phyloP scores from a whole-genome alignment of 2,329 filamentous ascomycete genomes.

The Blastomyces gilchristii region DNA sequence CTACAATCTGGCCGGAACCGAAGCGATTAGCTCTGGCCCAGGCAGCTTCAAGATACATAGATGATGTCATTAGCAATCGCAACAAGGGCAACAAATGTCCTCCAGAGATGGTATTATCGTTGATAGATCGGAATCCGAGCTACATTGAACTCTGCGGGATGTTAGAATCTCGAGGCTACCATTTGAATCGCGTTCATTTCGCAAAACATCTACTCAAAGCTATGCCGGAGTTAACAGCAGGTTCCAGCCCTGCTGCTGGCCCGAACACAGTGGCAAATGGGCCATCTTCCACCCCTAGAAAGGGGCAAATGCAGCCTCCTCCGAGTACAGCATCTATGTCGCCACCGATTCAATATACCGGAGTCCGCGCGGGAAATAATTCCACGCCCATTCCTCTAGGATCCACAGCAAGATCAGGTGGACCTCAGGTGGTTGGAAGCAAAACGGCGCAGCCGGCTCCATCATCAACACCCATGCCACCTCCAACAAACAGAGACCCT shows the following conservation, averaged over 20 bases:
- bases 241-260: conserved; percentile 5
- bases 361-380: not conserved
- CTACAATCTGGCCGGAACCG: conserved; percentile 41
- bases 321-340: not conserved
- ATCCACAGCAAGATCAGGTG: not conserved
- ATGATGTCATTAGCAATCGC: conserved; percentile 23
- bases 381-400: not conserved
- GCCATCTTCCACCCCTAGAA: not conserved
- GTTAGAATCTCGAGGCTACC: conserved; percentile 41
- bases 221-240: conserved; percentile 20
- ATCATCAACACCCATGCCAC: not conserved
- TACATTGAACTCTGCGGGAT: conserved; percentile 47
- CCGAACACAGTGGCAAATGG: not conserved
- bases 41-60: conserved; percentile 41
- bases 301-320: not conserved
- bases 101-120: conserved; percentile 33
- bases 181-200: conserved; percentile 43
- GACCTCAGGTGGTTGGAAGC: not conserved
- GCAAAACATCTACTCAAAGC: conserved; percentile 39
- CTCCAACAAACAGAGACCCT: not conserved
- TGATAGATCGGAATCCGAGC: conserved; percentile 45
- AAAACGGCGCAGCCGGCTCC: not conserved
- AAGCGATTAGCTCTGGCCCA: conserved; percentile 42
- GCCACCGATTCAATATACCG: not conserved
- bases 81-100: conserved; percentile 32